Base-by-base conservation (phyloP, 2,329 filamentous ascomycete species). In the Venturia oleaginea region DNA sequence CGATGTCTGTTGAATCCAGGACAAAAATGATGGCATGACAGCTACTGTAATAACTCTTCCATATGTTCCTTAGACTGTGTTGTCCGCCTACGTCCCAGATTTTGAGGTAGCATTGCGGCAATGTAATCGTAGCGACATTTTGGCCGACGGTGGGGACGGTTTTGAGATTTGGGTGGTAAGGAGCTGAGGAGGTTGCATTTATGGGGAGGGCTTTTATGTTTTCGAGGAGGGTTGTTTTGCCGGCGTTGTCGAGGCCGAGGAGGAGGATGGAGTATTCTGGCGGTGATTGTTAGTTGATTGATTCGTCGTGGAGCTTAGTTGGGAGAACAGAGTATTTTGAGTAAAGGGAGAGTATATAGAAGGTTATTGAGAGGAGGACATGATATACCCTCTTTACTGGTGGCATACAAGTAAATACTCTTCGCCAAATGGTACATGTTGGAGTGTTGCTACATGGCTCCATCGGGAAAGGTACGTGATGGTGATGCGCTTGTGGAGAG, bases 21-120 rank as follows among this genome's bases (percentile, higher is more conserved):
- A 99, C 92, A 77, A 97, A 99, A 68, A 99, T 91, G 71, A 99
- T 96, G 69, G 94, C 94, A 76, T 99, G 94, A 72, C 92, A 96
- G 75, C 86, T 90, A 61, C 86, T 83, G 80, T 97, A 99, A 80
- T 99, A 99, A 76, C 87, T 91, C 76, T 96, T 91, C 94, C 94
- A 99, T 38, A 97, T 85, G 68, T 89, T 88, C 67, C 94, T 88
- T 73, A 99, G 84, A 34, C 85, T 89, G 72, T 94, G 86, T 77
- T 99, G 94, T 7, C 94, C 94, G 68, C 94, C 94, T 0, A 99
- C 91, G 74, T 99, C 94, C 94, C 94, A 97, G 71, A 99, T 89
- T 81, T 97, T 96, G 73, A 99, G 83, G 80, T 97, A 97, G 86
- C 97, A 93, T 76, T 96, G 91, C 19, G 91, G 89, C 30, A 97